phyloP scores from a whole-genome alignment of 2,329 filamentous ascomycete genomes.

The Sphaceloma murrayae region DNA sequence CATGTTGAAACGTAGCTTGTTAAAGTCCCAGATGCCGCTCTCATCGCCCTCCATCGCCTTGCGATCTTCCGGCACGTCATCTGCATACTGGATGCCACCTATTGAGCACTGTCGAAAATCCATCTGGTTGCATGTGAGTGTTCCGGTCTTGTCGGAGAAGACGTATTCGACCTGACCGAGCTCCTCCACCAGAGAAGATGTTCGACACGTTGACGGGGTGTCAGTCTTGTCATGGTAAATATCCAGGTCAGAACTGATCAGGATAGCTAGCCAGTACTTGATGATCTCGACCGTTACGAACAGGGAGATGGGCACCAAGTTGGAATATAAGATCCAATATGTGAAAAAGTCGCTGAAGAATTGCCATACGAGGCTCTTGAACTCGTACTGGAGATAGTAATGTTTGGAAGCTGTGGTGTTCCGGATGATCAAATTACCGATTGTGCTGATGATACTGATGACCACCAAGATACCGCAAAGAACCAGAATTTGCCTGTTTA shows the following conservation, averaged over 20 bases:
- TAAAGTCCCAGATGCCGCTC: slow-evolving; percentile 76
- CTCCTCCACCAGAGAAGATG: slow-evolving; percentile 92
- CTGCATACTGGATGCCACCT: slow-evolving; percentile 84
- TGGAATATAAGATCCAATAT: slow-evolving; percentile 97
- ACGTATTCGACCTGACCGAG: slow-evolving; percentile 97
- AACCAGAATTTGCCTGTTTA: slow-evolving; percentile 88
- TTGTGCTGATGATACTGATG: slow-evolving; percentile 80
- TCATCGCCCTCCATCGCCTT: slow-evolving; percentile 69
- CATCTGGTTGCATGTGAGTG: slow-evolving; percentile 97
- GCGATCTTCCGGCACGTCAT: slow-evolving; percentile 83
- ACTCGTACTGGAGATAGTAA: slow-evolving; percentile 60
- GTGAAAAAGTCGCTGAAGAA: slow-evolving; percentile 94
- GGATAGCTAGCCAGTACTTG: slow-evolving; percentile 95
- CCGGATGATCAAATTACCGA: slow-evolving; percentile 78
- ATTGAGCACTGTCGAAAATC: slow-evolving; percentile 95
- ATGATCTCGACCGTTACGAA: slow-evolving; percentile 97
- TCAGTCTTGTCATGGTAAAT: slow-evolving; percentile 96
- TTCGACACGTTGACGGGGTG: slow-evolving; percentile 89
- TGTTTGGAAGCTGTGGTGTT: slow-evolving; percentile 54
- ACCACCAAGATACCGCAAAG: slow-evolving; percentile 73
- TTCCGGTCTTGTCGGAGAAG: slow-evolving; percentile 96
- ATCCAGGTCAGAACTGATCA: slow-evolving; percentile 95
- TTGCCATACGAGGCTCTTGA: slow-evolving; percentile 59
- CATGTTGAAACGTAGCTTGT: slow-evolving; percentile 61
- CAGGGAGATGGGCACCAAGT: slow-evolving; percentile 90